These are phyloP conservation scores for Leccinum obscurum DNA, from an alignment of 768 basidiomycete genomes.

Conservation along the genomic window DNA sequence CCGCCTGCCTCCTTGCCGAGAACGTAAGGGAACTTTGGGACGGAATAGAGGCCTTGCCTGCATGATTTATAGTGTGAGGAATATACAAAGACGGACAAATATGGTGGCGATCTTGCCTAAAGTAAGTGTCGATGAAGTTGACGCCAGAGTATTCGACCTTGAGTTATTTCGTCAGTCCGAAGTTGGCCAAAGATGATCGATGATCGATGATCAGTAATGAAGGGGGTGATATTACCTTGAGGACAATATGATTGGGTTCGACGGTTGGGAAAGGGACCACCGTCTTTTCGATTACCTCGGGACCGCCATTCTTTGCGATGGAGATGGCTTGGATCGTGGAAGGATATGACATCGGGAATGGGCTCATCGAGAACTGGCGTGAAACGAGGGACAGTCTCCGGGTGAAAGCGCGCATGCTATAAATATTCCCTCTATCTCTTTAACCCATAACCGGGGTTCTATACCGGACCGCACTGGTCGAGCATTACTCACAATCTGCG, in stretches of 20 bases:
- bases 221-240: slow-evolving; percentile 27
- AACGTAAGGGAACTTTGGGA: slow-evolving; percentile 56
- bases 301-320: slow-evolving; percentile 70
- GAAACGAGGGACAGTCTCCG: slow-evolving; percentile 26
- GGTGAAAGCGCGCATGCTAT: slow-evolving; percentile 9
- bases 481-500: neutral
- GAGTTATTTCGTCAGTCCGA: neutral
- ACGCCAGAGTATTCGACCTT: slow-evolving; percentile 77
- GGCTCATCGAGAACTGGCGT: slow-evolving; percentile 33
- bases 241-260: slow-evolving; percentile 57
- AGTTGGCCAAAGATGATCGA: neutral
- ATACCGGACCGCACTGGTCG: neutral
- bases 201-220: slow-evolving; percentile 1
- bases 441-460: neutral
- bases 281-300: slow-evolving; percentile 74
- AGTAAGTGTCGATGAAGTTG: slow-evolving; percentile 89
- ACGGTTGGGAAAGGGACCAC: slow-evolving; percentile 65
- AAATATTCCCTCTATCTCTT: neutral
- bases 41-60: slow-evolving; percentile 66
- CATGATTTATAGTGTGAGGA: neutral
- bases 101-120: slow-evolving; percentile 47
- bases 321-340: slow-evolving; percentile 68
- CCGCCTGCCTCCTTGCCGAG: slow-evolving; percentile 84
- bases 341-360: slow-evolving; percentile 51
- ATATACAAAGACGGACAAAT: neutral